phyloP scores from a whole-genome alignment of 345 rosid species.

The Citropsis articulata region DNA sequence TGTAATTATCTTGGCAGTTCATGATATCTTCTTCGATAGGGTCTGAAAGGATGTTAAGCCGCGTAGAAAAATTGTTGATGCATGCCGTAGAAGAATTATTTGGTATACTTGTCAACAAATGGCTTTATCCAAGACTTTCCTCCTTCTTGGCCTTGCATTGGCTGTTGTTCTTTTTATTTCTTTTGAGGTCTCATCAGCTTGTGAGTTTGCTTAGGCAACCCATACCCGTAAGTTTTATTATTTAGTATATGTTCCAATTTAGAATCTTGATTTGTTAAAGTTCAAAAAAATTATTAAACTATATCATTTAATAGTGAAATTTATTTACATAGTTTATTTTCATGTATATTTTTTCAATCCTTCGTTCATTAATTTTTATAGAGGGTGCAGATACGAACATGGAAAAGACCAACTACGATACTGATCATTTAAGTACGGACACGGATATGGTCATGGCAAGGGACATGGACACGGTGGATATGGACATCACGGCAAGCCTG shows the following conservation, averaged over 20 bases:
- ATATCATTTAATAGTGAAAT: no score
- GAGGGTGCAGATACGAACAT: neutral
- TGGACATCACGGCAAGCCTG: neutral
- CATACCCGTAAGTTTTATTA: neutral
- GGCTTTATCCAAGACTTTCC: constrained; percentile 21
- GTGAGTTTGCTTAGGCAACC: constrained; percentile 18
- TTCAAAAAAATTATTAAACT: no score
- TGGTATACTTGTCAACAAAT: no score
- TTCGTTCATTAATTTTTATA: neutral
- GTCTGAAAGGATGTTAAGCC: no score
- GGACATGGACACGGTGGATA: neutral
- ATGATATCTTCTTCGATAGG: no score
- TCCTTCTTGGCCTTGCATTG: constrained; percentile 17
- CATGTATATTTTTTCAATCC: no score
- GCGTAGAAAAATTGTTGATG: no score
- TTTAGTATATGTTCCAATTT: no score
- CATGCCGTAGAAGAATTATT: no score
- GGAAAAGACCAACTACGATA: neutral
- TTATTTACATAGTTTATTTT: no score
- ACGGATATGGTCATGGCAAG: neutral
- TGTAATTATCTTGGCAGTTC: no score
- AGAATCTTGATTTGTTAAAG: no score
- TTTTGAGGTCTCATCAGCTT: constrained; percentile 23
- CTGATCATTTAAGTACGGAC: neutral
- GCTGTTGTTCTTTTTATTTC: constrained; percentile 20